phyloP scores from a whole-genome alignment of 306 rosid species.

The Quercus engelmannii region DNA sequence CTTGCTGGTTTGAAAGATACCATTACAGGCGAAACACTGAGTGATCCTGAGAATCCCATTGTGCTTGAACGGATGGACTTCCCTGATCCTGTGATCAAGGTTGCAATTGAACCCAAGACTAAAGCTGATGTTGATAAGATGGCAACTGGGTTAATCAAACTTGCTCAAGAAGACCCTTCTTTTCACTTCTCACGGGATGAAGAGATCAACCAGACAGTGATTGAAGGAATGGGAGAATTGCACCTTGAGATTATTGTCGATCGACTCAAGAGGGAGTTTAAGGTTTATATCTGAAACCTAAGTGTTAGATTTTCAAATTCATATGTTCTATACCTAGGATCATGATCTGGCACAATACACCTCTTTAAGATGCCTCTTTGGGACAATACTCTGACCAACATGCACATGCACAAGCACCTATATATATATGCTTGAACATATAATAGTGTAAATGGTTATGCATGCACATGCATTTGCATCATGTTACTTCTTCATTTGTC shows the following conservation, averaged over 20 bases:
- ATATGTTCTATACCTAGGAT: neutral
- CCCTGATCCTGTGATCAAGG: slow-evolving; percentile 98
- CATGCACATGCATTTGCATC: neutral
- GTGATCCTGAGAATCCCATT: slow-evolving; percentile 71
- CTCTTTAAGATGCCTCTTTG: neutral
- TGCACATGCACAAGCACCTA: neutral
- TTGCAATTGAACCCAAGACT: slow-evolving; percentile 98
- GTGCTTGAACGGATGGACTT: slow-evolving; percentile 98
- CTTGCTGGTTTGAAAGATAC: slow-evolving; percentile 97
- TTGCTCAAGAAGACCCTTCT: slow-evolving; percentile 98
- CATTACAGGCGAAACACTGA: slow-evolving; percentile 83
- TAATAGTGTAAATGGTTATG: neutral
- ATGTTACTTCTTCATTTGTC: neutral
- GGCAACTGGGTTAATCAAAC: slow-evolving; percentile 87
- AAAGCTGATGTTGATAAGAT: slow-evolving; percentile 95
- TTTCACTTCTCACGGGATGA: slow-evolving; percentile 96
- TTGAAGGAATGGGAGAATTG: slow-evolving; percentile 99
- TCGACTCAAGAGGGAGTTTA: slow-evolving; percentile 90
- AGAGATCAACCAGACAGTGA: slow-evolving; percentile 92
- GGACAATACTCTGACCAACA: neutral
- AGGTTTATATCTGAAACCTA: slow-evolving; percentile 45
- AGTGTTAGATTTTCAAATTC: neutral
- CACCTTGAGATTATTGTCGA: slow-evolving; percentile 98
- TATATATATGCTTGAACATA: neutral
- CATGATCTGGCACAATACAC: neutral